Base-by-base conservation (phyloP, 2,329 filamentous ascomycete species). In the Penicillium sp. region DNA sequence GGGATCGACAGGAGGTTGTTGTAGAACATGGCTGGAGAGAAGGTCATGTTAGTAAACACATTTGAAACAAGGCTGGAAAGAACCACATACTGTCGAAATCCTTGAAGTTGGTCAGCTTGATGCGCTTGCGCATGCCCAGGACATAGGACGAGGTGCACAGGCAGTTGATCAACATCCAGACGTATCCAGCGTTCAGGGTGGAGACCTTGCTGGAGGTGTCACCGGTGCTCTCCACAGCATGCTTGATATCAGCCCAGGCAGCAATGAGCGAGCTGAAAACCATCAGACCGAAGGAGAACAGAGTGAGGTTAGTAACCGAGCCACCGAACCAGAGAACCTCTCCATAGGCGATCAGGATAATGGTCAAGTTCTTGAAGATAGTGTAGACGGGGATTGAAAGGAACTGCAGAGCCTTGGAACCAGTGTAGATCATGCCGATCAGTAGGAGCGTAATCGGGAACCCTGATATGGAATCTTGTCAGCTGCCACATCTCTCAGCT, bases 101-200 rank as follows among this genome's bases (percentile, higher is more conserved):
- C 84, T 96, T 97, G 81, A 99, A 97, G 83, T 96, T 97, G 82
- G 96, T 97, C 79, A 96, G 86, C 88, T 97, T 97, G 76, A 99
- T 97, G 65, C 96, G 89, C 83, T 97, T 97, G 74, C 94, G 89
- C 93, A 97, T 97, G 66, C 89, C 86, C 63, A 99, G 79, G 47
- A 97, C 82, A 70, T 96, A 97, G 23, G 90, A 86, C 1, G 94
- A 91, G 29, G 90, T 93, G 82, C 92, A 97, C 74, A 97, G 86
- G 70, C 96, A 96, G 77, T 99, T 99, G 78, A 96, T 81, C 68
- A 91, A 83, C 93, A 99, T 97, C 94, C 94, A 99, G 60, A 96
- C 86, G 74, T 99, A 99, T 44, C 94, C 94, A 29, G 93, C 85
- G 69, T 97, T 97, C 66, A 99, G 80, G 1, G 93, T 97, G 3